Conservation (phyloP, 257 asterid genomes). For the Schizonepeta tenuifolia region DNA sequence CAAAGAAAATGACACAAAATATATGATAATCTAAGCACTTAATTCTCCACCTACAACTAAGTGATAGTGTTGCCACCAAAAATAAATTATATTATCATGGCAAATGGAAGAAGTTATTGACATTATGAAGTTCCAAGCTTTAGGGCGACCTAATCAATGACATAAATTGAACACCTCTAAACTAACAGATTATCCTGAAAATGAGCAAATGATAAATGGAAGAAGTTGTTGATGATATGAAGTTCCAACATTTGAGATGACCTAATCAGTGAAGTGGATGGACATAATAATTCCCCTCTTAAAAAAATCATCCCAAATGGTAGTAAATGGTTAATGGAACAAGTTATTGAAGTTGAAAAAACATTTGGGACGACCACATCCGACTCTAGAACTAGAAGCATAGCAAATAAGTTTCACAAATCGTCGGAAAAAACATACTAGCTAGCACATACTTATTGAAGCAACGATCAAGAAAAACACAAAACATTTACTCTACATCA, state of each 20-base stretch:
- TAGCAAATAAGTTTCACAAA: no score
- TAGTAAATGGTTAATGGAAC: no score
- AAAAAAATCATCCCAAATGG: neutral
- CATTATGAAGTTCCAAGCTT: neutral
- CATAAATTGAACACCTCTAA: neutral
- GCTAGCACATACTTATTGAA: neutral
- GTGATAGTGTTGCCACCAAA: neutral
- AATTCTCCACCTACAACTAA: neutral
- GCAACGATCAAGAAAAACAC: slow-evolving; percentile 1
- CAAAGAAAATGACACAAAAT: slow-evolving; percentile 26
- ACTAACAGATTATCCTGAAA: no score
- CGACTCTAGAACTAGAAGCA: no score
- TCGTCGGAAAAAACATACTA: no score
- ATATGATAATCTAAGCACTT: neutral
- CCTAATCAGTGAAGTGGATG: neutral
- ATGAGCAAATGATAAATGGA: neutral
- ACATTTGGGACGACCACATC: no score
- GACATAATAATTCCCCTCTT: neutral
- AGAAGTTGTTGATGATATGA: neutral
- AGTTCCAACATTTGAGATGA: neutral
- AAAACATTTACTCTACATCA: slow-evolving; percentile 21
- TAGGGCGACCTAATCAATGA: neutral
- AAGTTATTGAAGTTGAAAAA: no score
- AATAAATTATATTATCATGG: neutral
- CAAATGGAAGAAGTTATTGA: neutral